phyloP scores from a whole-genome alignment of 2,329 filamentous ascomycete genomes.

The Exophiala sp. region DNA sequence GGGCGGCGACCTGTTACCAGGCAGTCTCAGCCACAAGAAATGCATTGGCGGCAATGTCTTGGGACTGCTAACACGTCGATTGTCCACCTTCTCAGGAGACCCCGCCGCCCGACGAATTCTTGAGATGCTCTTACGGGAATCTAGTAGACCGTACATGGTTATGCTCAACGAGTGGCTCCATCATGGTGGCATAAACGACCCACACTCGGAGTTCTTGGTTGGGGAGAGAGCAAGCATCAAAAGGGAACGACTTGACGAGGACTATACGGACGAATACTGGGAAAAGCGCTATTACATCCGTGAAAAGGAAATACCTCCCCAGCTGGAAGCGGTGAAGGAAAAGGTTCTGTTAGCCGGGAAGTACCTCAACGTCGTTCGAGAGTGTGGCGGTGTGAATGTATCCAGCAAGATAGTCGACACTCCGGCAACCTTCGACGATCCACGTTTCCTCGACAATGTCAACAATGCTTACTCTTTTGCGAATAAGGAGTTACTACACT shows the following conservation, averaged over 20 bases:
- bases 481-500: slow-evolving; percentile 83
- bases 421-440: slow-evolving; percentile 88
- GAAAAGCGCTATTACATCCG: slow-evolving; percentile 94
- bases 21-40: slow-evolving; percentile 79
- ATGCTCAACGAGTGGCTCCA: slow-evolving; percentile 99
- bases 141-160: slow-evolving; percentile 89
- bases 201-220: slow-evolving; percentile 87
- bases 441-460: slow-evolving; percentile 88
- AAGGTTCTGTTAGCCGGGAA: slow-evolving; percentile 94
- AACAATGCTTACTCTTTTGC: slow-evolving; percentile 92
- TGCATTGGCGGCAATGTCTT: slow-evolving; percentile 97
- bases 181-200: slow-evolving; percentile 89
- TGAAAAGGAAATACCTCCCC: slow-evolving; percentile 83
- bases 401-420: slow-evolving; percentile 77
- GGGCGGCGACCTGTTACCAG: slow-evolving; percentile 72
- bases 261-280: slow-evolving; percentile 99
- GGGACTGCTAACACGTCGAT: slow-evolving; percentile 72
- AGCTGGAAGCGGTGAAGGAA: slow-evolving; percentile 83
- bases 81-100: slow-evolving; percentile 89
- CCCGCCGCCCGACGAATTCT: slow-evolving; percentile 77
- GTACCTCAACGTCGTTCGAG: slow-evolving; percentile 93
- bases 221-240: slow-evolving; percentile 95
- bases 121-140: slow-evolving; percentile 74
- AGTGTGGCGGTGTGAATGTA: slow-evolving; percentile 92
- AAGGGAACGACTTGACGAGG: slow-evolving; percentile 81